These are phyloP conservation scores for Arbutus unedo DNA, from an alignment of 148 eudicot species.

Conservation along the genomic window DNA sequence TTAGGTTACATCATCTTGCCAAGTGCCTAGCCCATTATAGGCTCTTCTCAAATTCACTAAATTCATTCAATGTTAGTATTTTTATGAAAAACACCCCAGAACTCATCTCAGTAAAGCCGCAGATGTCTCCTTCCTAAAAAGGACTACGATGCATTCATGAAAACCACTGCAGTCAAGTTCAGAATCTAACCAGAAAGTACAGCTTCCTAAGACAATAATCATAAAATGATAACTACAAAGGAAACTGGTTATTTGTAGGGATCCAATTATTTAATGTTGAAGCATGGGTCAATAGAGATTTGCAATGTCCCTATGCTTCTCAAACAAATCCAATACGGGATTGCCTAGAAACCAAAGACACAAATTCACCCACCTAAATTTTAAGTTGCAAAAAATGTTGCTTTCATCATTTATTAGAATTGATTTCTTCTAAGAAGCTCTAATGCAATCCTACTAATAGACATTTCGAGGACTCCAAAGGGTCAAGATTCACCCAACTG, in stretches of 20 bases:
- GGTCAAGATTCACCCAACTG: neutral
- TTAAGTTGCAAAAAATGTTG: neutral
- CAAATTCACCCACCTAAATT: neutral
- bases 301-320: neutral
- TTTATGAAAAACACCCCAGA: neutral
- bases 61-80: neutral
- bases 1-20: neutral
- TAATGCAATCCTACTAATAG: neutral
- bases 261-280: neutral
- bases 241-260: neutral
- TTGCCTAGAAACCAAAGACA: neutral
- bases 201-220: neutral
- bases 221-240: neutral
- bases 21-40: neutral
- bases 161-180: neutral
- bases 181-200: neutral
- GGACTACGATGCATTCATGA: neutral
- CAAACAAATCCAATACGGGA: neutral
- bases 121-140: slow-evolving; percentile 5
- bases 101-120: neutral
- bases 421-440: neutral
- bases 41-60: neutral
- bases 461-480: neutral
- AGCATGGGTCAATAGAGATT: neutral
- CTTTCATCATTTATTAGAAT: neutral